Evolutionary conservation across 495 filamentous ascomycete species (phyloP).

Genomic region (Cercophora newfieldiana): DNA sequence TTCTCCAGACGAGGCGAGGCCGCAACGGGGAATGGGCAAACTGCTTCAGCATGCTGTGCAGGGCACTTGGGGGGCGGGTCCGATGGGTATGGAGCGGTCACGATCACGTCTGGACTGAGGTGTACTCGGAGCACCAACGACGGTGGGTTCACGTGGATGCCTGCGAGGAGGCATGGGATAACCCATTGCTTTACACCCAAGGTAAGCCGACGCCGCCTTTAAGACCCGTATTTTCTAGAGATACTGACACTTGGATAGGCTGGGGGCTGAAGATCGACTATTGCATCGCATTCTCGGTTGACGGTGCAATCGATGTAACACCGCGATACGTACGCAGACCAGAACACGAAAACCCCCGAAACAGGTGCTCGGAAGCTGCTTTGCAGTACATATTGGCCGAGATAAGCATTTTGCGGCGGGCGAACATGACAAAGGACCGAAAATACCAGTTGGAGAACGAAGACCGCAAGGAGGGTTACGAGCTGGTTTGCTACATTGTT

Average conservation of each 20-base stretch:
- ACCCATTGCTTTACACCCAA: slow-evolving; percentile 87
- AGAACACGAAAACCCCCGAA: slow-evolving; percentile 68
- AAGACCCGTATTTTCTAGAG: neutral
- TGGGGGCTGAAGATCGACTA: slow-evolving; percentile 96
- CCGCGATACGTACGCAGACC: slow-evolving; percentile 87
- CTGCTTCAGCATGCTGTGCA: slow-evolving; percentile 97
- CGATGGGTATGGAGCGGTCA: slow-evolving; percentile 99
- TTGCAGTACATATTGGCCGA: slow-evolving; percentile 85
- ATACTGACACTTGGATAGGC: slow-evolving; percentile 26
- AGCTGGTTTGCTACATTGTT: slow-evolving; percentile 75
- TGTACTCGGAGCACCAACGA: slow-evolving; percentile 90
- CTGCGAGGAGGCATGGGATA: slow-evolving; percentile 95
- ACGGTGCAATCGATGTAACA: slow-evolving; percentile 94
- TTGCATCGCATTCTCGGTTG: slow-evolving; percentile 93
- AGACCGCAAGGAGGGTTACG: slow-evolving; percentile 80
- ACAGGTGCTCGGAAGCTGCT: slow-evolving; percentile 79
- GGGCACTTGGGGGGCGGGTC: slow-evolving; percentile 85
- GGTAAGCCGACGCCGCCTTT: slow-evolving; percentile 31
- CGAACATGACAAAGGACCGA: slow-evolving; percentile 75
- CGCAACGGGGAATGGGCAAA: slow-evolving; percentile 96
- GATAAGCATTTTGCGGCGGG: slow-evolving; percentile 77
- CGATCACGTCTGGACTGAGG: slow-evolving; percentile 96
- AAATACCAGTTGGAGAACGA: slow-evolving; percentile 82
- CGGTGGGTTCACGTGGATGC: slow-evolving; percentile 95
- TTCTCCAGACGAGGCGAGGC: slow-evolving; percentile 80